These are phyloP conservation scores for Pseudocercospora pini-densiflorae DNA, from an alignment of 2,329 filamentous ascomycete species.

Conservation along the genomic window DNA sequence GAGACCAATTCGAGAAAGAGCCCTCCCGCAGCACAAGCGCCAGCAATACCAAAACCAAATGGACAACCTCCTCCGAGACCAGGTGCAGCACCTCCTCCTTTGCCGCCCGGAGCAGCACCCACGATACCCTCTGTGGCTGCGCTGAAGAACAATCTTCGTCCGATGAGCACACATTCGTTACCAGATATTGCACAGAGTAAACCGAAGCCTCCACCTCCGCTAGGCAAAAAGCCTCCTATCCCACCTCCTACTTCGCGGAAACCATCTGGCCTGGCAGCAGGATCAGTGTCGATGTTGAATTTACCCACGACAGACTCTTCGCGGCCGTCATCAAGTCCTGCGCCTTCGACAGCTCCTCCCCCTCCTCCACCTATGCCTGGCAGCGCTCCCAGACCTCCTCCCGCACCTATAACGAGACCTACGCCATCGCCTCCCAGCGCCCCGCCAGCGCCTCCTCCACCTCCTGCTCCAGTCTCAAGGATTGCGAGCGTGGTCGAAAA, in stretches of 20 bases:
- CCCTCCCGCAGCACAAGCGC: slow-evolving; percentile 56
- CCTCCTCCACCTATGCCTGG: slow-evolving; percentile 45
- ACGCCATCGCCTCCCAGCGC: slow-evolving; percentile 48
- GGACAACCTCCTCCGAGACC: slow-evolving; percentile 45
- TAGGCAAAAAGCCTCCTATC: slow-evolving; percentile 73
- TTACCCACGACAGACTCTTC: slow-evolving; percentile 39
- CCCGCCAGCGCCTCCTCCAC: slow-evolving; percentile 50
- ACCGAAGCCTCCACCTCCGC: slow-evolving; percentile 73
- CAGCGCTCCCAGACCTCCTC: slow-evolving; percentile 45
- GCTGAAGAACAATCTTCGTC: slow-evolving; percentile 53
- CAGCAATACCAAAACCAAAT: slow-evolving; percentile 32
- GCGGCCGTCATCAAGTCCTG: slow-evolving; percentile 62
- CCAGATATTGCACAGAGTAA: slow-evolving; percentile 57
- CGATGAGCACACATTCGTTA: slow-evolving; percentile 63
- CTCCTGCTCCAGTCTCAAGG: slow-evolving; percentile 20
- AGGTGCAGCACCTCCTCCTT: slow-evolving; percentile 56
- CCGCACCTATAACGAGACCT: slow-evolving; percentile 25
- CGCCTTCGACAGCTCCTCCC: slow-evolving; percentile 60
- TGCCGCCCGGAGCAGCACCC: slow-evolving; percentile 58
- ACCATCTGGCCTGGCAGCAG: slow-evolving; percentile 54
- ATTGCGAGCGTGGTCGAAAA: slow-evolving; percentile 24
- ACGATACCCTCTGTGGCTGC: slow-evolving; percentile 51
- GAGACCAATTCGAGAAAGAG: slow-evolving; percentile 58
- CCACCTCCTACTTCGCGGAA: slow-evolving; percentile 63
- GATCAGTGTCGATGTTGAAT: slow-evolving; percentile 38